Percentiles rank a stretch among this genome's conserved stretches.
Conservation (phyloP, 2,329 filamentous ascomycete genomes). For the Cladophialophora psammophila region DNA sequence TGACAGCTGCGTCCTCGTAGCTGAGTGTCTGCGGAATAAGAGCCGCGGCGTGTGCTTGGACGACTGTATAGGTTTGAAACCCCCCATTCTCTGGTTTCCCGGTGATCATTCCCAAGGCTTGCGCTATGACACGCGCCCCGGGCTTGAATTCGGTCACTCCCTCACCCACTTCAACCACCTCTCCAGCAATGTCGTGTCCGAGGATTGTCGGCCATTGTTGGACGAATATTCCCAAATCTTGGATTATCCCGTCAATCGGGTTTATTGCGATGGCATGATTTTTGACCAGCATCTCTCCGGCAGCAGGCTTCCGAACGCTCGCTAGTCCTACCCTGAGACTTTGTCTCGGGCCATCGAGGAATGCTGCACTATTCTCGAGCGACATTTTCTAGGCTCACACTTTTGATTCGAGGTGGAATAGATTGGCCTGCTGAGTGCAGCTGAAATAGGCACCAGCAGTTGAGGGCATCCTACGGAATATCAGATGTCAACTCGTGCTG, state of each 20-base stretch:
- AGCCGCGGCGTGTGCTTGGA: slow-evolving; percentile 36
- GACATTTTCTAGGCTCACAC: background rate
- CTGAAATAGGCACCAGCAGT: background rate
- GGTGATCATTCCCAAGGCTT: slow-evolving; percentile 27
- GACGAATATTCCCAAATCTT: slow-evolving; percentile 37
- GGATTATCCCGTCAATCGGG: slow-evolving; percentile 48
- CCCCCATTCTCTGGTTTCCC: slow-evolving; percentile 36
- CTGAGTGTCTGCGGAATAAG: slow-evolving; percentile 45
- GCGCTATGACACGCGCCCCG: slow-evolving; percentile 44
- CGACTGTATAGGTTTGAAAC: slow-evolving; percentile 44
- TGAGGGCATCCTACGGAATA: background rate
- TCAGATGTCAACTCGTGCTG: no score
- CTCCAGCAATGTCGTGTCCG: slow-evolving; percentile 36
- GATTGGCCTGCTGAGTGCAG: background rate
- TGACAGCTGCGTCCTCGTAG: slow-evolving; percentile 45
- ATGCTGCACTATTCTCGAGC: slow-evolving; percentile 2
- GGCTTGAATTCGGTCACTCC: slow-evolving; percentile 41
- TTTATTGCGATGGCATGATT: slow-evolving; percentile 43
- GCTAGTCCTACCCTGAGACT: slow-evolving; percentile 34
- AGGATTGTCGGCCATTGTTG: slow-evolving; percentile 40
- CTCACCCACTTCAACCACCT: slow-evolving; percentile 27
- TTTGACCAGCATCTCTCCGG: slow-evolving; percentile 40
- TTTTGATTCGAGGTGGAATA: background rate
- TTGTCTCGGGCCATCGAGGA: slow-evolving; percentile 15
- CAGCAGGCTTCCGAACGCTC: slow-evolving; percentile 23